Base-by-base conservation (phyloP, 1,139 yeast species). In the Hyphopichia pseudoburtonii region DNA sequence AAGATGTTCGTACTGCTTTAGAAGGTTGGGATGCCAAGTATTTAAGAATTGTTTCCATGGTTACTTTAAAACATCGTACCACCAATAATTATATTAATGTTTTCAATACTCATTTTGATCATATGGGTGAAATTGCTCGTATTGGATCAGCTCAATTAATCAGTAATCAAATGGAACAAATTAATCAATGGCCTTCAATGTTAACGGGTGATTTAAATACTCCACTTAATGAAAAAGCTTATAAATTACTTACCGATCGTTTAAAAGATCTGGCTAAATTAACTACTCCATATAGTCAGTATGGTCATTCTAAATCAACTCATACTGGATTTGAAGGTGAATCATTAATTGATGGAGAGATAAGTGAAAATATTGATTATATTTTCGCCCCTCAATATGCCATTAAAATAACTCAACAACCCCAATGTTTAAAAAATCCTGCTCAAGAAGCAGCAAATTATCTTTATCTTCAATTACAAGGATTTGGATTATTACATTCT, bases 11-110 rank as follows among this genome's bases (percentile, higher is more conserved):
- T 32, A 45, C 43, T 38, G 57, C 68, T 2, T 32, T 48, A 12
- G 54, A 55, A 37, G 82, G 82, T 3, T 78, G 82, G 82, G 82
- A 78, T 50, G 82, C 82, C 4, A 67, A 65, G 27, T 66, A 69
- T 41, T 57, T 65, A 9, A 59, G 82, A 35, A 72, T 77, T 18
- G 68, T 64, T 21, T 66, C 78, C 4, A 67, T 63, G 57, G 73
- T 62, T 3, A 66, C 71, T n/a, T 58, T 70, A 36, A 60, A 55
- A 47, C 64, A 61, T 39, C 51, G 43, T 28, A 39, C 40, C 1
- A 54, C 65, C 1, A 53, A 50, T 3, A 59, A 61, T 32, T 50
- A 53, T 35, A 39, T 64, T 38, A 70, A 70, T 37, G 62, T 70
- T 12, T 66, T 66, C 52, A 70, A 70, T 47, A 73, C 79, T 3